These are phyloP conservation scores for Paramarasmius palmivorus DNA, from an alignment of 1,284 basidiomycete genomes.

Conservation along the genomic window DNA sequence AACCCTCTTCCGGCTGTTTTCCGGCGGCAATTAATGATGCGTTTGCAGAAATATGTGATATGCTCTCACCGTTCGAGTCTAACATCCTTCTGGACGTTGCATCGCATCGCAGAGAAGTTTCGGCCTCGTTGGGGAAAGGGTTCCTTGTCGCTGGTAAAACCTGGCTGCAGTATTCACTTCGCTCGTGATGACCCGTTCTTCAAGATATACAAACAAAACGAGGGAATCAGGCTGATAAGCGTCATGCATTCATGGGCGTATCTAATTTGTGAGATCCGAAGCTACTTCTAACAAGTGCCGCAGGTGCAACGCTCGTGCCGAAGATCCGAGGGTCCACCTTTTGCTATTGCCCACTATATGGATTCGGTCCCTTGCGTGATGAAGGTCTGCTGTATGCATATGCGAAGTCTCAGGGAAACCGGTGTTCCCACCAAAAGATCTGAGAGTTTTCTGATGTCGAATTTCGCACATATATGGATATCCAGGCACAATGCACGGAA, in stretches of 20 bases:
- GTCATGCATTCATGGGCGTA: not conserved
- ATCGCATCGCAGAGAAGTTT: not conserved
- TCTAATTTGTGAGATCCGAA: conserved; percentile 2
- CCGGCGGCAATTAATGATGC: conserved; percentile 14
- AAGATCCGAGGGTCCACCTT: conserved; percentile 9
- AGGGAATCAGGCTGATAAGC: conserved; percentile 7
- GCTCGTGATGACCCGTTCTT: conserved; percentile 15
- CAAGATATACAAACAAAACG: not conserved
- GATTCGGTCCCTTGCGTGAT: conserved; percentile 16
- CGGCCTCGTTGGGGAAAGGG: conserved; percentile 8
- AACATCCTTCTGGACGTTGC: not conserved
- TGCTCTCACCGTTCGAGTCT: not conserved
- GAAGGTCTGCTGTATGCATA: conserved; percentile 16
- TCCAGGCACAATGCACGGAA: too few relatives aligned
- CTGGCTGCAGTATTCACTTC: conserved; percentile 6
- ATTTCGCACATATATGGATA: too few relatives aligned
- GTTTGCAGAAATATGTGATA: conserved; percentile 16
- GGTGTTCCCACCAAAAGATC: conserved; percentile 14
- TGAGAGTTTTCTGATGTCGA: not conserved
- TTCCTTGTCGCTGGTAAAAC: conserved; percentile 14
- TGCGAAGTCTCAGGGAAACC: conserved; percentile 7
- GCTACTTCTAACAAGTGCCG: conserved; percentile 9
- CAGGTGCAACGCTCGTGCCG: not conserved
- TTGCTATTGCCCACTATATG: conserved; percentile 12
- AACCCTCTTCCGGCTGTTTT: too few relatives aligned